Conservation (phyloP, 2,329 filamentous ascomycete genomes). For the Graphiopsis chlorocephala region DNA sequence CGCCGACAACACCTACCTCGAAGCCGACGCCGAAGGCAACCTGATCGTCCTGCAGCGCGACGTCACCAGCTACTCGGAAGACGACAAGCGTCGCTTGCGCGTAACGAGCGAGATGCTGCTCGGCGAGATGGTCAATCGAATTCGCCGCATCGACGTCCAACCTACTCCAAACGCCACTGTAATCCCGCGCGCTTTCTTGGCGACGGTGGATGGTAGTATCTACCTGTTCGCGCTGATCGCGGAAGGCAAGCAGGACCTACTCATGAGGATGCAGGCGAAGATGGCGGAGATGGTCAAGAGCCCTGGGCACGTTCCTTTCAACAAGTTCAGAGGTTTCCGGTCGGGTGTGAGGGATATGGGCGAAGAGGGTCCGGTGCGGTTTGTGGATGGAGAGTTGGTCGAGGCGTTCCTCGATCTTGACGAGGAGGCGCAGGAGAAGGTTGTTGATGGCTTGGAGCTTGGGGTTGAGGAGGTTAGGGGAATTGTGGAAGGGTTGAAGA, state of each 20-base stretch:
- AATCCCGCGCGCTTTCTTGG: slow-evolving; percentile 79
- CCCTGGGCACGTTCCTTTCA: slow-evolving; percentile 73
- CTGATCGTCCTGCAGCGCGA: slow-evolving; percentile 77
- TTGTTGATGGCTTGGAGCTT: slow-evolving; percentile 52
- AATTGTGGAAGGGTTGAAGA: slow-evolving; percentile 51
- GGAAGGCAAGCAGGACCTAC: slow-evolving; percentile 68
- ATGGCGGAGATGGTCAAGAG: slow-evolving; percentile 66
- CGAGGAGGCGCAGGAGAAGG: slow-evolving; percentile 55
- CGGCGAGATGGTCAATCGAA: slow-evolving; percentile 90
- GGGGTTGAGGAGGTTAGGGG: slow-evolving; percentile 56
- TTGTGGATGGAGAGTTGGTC: slow-evolving; percentile 88
- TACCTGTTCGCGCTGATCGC: slow-evolving; percentile 85
- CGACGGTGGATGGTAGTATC: slow-evolving; percentile 86
- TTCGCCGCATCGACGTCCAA: slow-evolving; percentile 69
- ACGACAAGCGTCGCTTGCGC: slow-evolving; percentile 69
- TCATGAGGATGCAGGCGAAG: slow-evolving; percentile 75
- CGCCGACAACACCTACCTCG: slow-evolving; percentile 71
- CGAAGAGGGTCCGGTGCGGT: slow-evolving; percentile 74
- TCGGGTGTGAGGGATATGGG: slow-evolving; percentile 61
- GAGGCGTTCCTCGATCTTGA: slow-evolving; percentile 76
- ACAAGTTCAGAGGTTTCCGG: slow-evolving; percentile 76
- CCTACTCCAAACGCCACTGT: slow-evolving; percentile 65
- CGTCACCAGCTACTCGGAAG: slow-evolving; percentile 65
- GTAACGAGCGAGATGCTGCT: slow-evolving; percentile 78
- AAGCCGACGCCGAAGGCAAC: slow-evolving; percentile 85